phyloP scores from a whole-genome alignment of 768 basidiomycete genomes.

The Mrakia frigida region DNA sequence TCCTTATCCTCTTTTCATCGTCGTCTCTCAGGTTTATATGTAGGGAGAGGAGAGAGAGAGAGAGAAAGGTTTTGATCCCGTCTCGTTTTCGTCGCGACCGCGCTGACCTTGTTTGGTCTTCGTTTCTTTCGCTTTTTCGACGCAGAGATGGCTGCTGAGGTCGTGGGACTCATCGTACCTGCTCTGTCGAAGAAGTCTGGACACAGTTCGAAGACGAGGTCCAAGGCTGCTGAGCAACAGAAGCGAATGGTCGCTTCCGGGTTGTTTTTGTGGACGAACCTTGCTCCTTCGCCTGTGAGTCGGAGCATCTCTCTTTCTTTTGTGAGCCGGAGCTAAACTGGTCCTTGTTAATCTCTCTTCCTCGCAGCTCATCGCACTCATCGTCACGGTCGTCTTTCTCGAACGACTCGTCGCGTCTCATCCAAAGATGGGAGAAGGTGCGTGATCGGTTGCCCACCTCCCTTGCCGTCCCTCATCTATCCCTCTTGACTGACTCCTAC shows the following conservation, averaged over 20 bases:
- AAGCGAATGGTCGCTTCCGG: background rate
- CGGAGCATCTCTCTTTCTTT: background rate
- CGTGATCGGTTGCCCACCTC: background rate
- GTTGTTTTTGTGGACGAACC: background rate
- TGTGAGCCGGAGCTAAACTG: background rate
- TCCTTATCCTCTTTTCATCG: no score
- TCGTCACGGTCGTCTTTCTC: background rate
- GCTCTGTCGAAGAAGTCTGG: background rate
- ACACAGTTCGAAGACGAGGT: background rate
- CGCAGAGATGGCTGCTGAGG: background rate
- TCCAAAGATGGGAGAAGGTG: background rate
- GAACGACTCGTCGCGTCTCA: background rate
- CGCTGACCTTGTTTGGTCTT: no score
- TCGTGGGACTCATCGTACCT: background rate
- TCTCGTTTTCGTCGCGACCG: no score
- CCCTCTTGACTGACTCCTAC: background rate
- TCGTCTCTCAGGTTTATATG: no score
- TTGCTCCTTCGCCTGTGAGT: background rate
- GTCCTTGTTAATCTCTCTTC: background rate
- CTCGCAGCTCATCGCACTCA: background rate
- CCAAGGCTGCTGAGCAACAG: background rate
- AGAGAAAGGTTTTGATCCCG: no score
- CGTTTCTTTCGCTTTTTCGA: no score
- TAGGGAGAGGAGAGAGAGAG: no score
- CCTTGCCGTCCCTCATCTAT: background rate